phyloP scores from a whole-genome alignment of 108 stramenopile genomes.

The Fragilariopsis cylindrus region DNA sequence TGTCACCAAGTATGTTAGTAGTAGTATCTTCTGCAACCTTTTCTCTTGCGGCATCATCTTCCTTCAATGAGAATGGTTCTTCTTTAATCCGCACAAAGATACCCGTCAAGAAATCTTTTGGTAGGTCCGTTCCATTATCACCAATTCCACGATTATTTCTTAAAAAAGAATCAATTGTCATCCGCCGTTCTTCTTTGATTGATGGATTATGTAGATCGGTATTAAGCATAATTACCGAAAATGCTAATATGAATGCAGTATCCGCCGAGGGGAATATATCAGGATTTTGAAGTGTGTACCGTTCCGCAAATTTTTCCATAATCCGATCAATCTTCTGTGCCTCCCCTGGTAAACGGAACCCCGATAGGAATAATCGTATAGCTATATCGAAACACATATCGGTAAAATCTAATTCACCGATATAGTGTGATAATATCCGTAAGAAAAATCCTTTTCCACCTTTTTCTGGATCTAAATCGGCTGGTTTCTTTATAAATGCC shows the following conservation, averaged over 20 bases:
- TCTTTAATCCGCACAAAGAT: constrained; percentile 95
- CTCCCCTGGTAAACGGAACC: constrained; percentile 99
- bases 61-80: constrained; percentile 93
- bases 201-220: constrained; percentile 99
- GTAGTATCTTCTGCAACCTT: constrained; percentile 41
- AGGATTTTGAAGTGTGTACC: constrained; percentile 86
- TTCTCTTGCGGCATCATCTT: constrained; percentile 90
- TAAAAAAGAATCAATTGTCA: constrained; percentile 94
- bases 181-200: constrained; percentile 89
- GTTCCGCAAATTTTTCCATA: constrained; percentile 99
- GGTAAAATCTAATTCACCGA: constrained; percentile 84
- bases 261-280: constrained; percentile 96
- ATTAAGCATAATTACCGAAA: constrained; percentile 99
- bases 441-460: constrained; percentile 90
- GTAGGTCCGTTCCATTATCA: constrained; percentile 91
- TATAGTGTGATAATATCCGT: constrained; percentile 92
- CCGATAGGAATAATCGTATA: constrained; percentile 92
- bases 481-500: constrained; percentile 69
- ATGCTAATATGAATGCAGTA: constrained; percentile 98
- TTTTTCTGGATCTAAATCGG: constrained; percentile 65
- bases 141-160: constrained; percentile 96
- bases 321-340: constrained; percentile 99
- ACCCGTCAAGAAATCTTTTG: constrained; percentile 83
- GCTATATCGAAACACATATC: constrained; percentile 94
- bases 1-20: constrained; percentile 42